These are phyloP conservation scores for peach (Prunus persica) DNA, from an alignment of 306 rosid species.

Conservation along the genomic window DNA sequence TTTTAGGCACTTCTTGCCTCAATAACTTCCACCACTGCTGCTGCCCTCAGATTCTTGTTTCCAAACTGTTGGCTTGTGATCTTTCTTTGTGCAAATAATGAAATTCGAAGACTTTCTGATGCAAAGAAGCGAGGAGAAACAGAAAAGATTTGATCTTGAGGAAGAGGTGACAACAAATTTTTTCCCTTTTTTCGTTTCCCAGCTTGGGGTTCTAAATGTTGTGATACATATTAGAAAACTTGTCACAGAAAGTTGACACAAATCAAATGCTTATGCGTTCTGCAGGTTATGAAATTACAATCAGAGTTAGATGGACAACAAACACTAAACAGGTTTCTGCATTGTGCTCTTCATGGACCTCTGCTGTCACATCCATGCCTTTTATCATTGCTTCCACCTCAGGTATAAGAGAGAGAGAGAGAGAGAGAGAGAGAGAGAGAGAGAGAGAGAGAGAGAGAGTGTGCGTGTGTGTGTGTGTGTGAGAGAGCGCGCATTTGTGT, in stretches of 20 bases:
- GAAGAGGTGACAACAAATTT: slow-evolving; percentile 42
- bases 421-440: no score
- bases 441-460: no score
- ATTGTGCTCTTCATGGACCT: slow-evolving; percentile 65
- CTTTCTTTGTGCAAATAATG: slow-evolving; percentile 36
- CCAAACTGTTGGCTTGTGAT: not conserved
- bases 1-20: not conserved
- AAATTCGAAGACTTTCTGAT: slow-evolving; percentile 78
- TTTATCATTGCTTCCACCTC: slow-evolving; percentile 54
- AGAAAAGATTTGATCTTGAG: slow-evolving; percentile 57
- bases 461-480: no score
- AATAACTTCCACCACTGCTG: not conserved
- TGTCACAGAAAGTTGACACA: not conserved
- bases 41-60: not conserved
- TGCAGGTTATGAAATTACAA: slow-evolving; percentile 62
- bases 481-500: no score
- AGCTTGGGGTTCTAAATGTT: not conserved
- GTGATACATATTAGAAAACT: not conserved
- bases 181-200: not conserved
- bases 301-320: slow-evolving; percentile 63
- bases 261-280: not conserved
- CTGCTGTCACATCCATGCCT: slow-evolving; percentile 45
- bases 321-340: slow-evolving; percentile 49
- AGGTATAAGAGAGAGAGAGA: slow-evolving; percentile 30
- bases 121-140: slow-evolving; percentile 51